phyloP scores from a whole-genome alignment of 352 stramenopile genomes.

The Peronospora destructor region DNA sequence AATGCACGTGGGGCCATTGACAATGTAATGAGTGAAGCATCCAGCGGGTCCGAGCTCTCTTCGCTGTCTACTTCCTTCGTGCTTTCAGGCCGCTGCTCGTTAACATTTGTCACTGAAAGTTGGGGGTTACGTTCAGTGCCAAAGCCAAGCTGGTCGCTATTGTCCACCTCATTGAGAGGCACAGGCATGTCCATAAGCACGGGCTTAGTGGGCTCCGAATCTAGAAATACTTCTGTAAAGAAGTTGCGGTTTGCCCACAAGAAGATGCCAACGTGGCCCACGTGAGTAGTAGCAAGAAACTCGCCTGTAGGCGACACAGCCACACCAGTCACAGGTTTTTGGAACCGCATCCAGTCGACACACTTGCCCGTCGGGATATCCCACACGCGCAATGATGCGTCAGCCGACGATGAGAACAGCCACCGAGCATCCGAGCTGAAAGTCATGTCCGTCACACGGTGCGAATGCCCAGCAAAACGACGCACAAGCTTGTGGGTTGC shows the following conservation, averaged over 20 bases:
- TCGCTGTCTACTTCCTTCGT: conserved; percentile 31
- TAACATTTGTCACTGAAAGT: conserved; percentile 28
- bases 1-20: conserved; percentile 76
- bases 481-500: conserved; percentile 82
- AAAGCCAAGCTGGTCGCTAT: conserved; percentile 49
- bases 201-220: conserved; percentile 64
- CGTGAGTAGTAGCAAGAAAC: conserved; percentile 93
- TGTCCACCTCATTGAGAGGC: conserved; percentile 79
- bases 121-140: conserved; percentile 50
- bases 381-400: conserved; percentile 89
- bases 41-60: conserved; percentile 45
- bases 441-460: conserved; percentile 83
- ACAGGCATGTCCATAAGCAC: conserved; percentile 89
- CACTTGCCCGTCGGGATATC: conserved; percentile 93
- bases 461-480: conserved; percentile 75
- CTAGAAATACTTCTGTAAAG: conserved; percentile 87
- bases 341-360: conserved; percentile 93
- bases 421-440: conserved; percentile 88
- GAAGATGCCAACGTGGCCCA: conserved; percentile 87
- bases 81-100: conserved; percentile 41
- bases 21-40: conserved; percentile 61
- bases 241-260: conserved; percentile 93
- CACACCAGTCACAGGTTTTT: conserved; percentile 86
- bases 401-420: conserved; percentile 78
- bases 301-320: conserved; percentile 92